These are phyloP conservation scores for Suillus lakei DNA, from an alignment of 768 basidiomycete genomes.

Conservation along the genomic window DNA sequence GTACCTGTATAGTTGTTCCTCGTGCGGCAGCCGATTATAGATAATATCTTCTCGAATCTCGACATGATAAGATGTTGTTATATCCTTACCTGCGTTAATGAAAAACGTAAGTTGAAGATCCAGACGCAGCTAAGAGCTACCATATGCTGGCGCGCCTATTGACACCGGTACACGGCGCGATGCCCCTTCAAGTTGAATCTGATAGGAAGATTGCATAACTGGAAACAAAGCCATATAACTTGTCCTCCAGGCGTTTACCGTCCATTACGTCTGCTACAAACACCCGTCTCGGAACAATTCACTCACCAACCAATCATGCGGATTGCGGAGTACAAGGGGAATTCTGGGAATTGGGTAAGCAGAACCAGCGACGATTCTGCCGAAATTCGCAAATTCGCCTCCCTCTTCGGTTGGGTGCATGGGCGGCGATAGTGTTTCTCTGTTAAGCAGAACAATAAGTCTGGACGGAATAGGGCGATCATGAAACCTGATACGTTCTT, in stretches of 20 bases:
- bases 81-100: not conserved
- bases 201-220: not conserved
- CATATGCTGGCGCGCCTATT: not conserved
- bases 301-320: not conserved
- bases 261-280: not conserved
- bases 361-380: not conserved
- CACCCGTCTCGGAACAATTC: not conserved
- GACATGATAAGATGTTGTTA: conserved; percentile 2
- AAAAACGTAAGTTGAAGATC: not conserved
- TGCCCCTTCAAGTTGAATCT: not conserved
- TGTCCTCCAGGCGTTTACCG: not conserved
- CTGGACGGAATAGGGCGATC: not conserved
- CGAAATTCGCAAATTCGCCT: not conserved
- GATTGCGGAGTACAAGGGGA: not conserved
- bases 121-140: not conserved
- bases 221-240: not conserved
- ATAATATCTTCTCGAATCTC: not conserved
- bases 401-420: not conserved
- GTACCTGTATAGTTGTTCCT: not conserved
- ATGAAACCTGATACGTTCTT: not conserved
- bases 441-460: conserved; percentile 1
- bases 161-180: not conserved
- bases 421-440: not conserved
- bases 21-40: not conserved
- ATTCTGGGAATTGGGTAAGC: not conserved